A percentile compares a stretch with the other conserved stretches of the same genome.
phyloP scores from a whole-genome alignment of 257 asterid species.

The Nyctanthes arbortristis region DNA sequence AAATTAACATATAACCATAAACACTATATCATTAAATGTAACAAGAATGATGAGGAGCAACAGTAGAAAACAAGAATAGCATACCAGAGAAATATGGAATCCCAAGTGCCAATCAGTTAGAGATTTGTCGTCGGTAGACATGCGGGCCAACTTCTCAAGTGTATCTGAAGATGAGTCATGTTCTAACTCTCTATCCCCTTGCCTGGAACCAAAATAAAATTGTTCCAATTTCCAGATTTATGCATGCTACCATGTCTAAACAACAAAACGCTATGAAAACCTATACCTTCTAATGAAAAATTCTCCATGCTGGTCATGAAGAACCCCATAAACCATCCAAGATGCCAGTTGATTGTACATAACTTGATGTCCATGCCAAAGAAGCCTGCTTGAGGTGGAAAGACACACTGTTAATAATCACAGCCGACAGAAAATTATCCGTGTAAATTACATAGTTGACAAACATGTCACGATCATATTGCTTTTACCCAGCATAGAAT shows the following conservation, averaged over 20 bases:
- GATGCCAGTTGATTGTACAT: constrained; percentile 95
- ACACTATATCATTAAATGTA: neutral
- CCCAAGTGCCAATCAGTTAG: constrained; percentile 93
- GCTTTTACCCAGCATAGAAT: constrained; percentile 18
- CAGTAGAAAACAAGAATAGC: constrained; percentile 22
- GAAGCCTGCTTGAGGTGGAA: constrained; percentile 62
- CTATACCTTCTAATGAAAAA: constrained; percentile 79
- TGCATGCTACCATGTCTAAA: constrained; percentile 14
- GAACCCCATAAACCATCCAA: constrained; percentile 97
- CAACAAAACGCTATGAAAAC: constrained; percentile 17
- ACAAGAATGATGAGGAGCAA: constrained; percentile 19
- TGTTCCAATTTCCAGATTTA: constrained; percentile 20
- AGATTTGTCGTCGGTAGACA: constrained; percentile 66
- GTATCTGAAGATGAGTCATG: constrained; percentile 53
- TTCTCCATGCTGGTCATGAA: constrained; percentile 89
- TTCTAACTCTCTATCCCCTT: constrained; percentile 75
- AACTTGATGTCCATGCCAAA: constrained; percentile 99
- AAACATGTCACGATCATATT: constrained; percentile 9
- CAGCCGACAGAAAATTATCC: constrained; percentile 15
- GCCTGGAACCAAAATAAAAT: constrained; percentile 44
- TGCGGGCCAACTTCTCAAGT: constrained; percentile 64
- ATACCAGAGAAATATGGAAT: constrained; percentile 88
- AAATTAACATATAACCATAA: constrained; percentile 5
- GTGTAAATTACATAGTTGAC: neutral
- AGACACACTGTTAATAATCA: constrained; percentile 21